Base-by-base conservation (phyloP, 106 monocot genomes). In the Cymbidium sinense region DNA sequence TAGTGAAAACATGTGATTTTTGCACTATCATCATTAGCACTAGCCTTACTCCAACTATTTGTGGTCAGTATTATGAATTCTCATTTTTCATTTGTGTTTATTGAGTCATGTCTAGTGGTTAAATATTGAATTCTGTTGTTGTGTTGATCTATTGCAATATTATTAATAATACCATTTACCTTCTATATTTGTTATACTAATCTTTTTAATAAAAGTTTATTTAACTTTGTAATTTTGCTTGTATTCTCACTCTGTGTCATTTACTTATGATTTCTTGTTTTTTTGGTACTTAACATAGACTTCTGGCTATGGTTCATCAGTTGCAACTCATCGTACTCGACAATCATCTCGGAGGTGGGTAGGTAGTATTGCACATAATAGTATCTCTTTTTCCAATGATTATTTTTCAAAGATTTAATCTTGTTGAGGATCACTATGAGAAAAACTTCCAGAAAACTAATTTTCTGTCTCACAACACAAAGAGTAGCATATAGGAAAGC, bases 311-410 rank as follows among this genome's bases (percentile, higher is more conserved):
- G 81, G 62, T 76, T 83, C 88, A 27, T 50, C 81, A 62, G 80
- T 35, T 36, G 52, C 61, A 35, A 52, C 75, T 82, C 82, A 80
- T 82, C 84, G 86, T 37, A 64, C 86, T 52, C 61, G 89, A 43
- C 81, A 82, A 82, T 19, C 82, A 51, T 86, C 89, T 78, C 81
- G 84, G 67, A 86, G 79, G 86, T 84, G 74, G 80, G 82, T 71
- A 36, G 67, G 67, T 67, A 67, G 67, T 33, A 67, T 33, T 67
- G 17, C 67, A 67, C 67, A 33, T 33, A 17, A 0, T 30, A 7
- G 5, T 2, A 15, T 67, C 28, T 27, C 34, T 70, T 34, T 70
- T 34, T 5, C 29, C 34, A 70, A 6, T 37, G 12, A 37, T 37
- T 37, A 37, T 37, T 18, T 21, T 71, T 36, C 31, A 3, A 47